Conservation (phyloP, 306 rosid species). For the Prunus campanulata region DNA sequence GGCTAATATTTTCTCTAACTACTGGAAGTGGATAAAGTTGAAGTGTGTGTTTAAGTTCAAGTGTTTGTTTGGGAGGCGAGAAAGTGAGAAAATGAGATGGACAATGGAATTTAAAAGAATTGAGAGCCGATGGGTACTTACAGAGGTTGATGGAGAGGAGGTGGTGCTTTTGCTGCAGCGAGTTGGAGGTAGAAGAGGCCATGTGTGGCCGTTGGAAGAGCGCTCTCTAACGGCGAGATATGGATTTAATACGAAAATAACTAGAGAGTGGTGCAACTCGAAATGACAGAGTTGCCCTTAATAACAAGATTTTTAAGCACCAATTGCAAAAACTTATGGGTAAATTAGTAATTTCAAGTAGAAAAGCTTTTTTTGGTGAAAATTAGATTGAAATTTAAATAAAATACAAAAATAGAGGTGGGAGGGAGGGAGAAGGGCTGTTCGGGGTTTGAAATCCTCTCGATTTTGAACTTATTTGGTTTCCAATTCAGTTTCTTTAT, state of each 20-base stretch:
- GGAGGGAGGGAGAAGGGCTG: too few species aligned
- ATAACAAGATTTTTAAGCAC: too few species aligned
- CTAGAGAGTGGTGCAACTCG: neutral
- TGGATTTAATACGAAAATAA: neutral
- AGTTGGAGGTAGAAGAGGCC: constrained; percentile 47
- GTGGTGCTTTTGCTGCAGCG: constrained; percentile 41
- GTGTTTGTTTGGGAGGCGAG: constrained; percentile 34
- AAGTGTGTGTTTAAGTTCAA: constrained; percentile 4
- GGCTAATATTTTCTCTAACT: constrained; percentile 22
- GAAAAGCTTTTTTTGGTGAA: too few species aligned
- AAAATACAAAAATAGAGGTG: too few species aligned
- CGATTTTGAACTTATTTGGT: too few species aligned
- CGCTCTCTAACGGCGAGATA: constrained; percentile 5
- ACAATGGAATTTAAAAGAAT: constrained; percentile 11
- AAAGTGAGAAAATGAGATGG: constrained; percentile 25
- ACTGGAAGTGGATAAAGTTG: constrained; percentile 22
- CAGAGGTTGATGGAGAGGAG: constrained; percentile 30
- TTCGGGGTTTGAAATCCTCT: too few species aligned
- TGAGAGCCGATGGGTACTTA: constrained; percentile 38
- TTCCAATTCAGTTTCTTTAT: neutral
- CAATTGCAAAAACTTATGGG: too few species aligned
- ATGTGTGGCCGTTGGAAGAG: constrained; percentile 53
- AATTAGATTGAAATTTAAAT: too few species aligned
- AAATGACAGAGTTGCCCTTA: constrained; percentile 7
- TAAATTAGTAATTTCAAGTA: too few species aligned